Percentiles rank a stretch among this genome's conserved stretches.
Evolutionary conservation across 352 stramenopile genomes (phyloP).

Genomic region (Phytophthora pinifolia): DNA sequence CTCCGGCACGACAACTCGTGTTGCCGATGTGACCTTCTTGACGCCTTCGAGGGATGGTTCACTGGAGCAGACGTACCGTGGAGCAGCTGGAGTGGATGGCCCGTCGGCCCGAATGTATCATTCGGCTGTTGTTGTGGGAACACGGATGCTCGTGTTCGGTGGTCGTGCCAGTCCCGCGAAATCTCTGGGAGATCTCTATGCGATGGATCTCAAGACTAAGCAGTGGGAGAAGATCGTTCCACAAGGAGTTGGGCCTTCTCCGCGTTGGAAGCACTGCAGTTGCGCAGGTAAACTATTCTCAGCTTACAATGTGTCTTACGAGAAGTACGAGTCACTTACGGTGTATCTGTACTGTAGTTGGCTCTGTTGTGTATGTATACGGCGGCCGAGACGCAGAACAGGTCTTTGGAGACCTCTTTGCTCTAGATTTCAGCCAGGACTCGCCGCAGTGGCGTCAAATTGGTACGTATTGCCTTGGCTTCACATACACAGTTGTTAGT

Average conservation of each 20-base stretch:
- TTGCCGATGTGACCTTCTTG: constrained; percentile 53
- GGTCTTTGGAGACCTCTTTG: constrained; percentile 73
- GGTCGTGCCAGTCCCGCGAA: constrained; percentile 71
- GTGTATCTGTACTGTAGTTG: constrained; percentile 38
- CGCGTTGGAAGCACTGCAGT: constrained; percentile 77
- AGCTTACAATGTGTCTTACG: not conserved
- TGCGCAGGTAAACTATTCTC: constrained; percentile 45
- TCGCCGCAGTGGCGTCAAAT: constrained; percentile 52
- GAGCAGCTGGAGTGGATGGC: constrained; percentile 10
- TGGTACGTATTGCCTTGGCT: constrained; percentile 25
- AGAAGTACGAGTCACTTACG: constrained; percentile 7
- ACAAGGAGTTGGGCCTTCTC: constrained; percentile 33
- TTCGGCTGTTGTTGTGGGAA: constrained; percentile 51
- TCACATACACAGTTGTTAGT: not conserved
- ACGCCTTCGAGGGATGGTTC: constrained; percentile 17
- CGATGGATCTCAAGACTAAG: constrained; percentile 50
- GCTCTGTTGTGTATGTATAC: constrained; percentile 65
- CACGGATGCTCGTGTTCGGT: constrained; percentile 79
- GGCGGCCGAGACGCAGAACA: constrained; percentile 66
- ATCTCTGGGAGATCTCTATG: constrained; percentile 64
- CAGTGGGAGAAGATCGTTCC: constrained; percentile 41
- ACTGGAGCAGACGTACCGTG: constrained; percentile 35
- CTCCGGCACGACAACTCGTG: constrained; percentile 57
- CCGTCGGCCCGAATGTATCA: constrained; percentile 77
- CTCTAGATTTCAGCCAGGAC: constrained; percentile 49